Evolutionary conservation across 306 rosid genomes (phyloP).

Genomic region (Nissolia schottii): DNA sequence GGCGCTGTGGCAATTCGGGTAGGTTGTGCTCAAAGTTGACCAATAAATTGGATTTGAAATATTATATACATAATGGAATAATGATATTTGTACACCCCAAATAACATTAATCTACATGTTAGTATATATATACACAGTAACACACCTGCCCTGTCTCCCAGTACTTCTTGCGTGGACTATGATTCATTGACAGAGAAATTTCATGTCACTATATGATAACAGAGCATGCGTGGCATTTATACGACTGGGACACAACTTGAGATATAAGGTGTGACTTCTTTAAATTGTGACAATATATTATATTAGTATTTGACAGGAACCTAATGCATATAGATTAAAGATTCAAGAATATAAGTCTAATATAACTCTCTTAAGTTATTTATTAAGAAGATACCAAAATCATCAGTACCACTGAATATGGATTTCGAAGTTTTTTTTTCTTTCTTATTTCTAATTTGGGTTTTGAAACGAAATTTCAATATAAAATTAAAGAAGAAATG

Average conservation of each 20-base stretch:
- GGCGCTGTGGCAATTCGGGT: not conserved
- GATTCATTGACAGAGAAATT: slow-evolving; percentile 16
- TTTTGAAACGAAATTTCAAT: not conserved
- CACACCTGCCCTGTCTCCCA: not conserved
- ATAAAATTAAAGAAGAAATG: not conserved
- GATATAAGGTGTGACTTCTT: not conserved
- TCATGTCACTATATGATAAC: not conserved
- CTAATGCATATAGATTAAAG: not conserved
- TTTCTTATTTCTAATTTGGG: too few relatives aligned
- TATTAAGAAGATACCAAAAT: too few relatives aligned
- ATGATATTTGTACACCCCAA: too few relatives aligned
- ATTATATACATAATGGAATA: not conserved
- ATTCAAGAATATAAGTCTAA: not conserved
- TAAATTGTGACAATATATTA: not conserved
- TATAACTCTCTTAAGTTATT: too few relatives aligned
- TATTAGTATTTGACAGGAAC: not conserved
- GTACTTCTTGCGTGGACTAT: not conserved
- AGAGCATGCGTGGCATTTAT: not conserved
- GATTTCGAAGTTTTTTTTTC: not conserved
- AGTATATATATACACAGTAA: too few relatives aligned
- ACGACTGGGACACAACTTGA: not conserved
- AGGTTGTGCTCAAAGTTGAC: not conserved
- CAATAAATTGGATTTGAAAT: not conserved
- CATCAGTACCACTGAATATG: not conserved
- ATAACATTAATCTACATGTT: too few relatives aligned